Base-by-base conservation (phyloP, 169 alveolate genomes). In the Eimeria tenella region DNA sequence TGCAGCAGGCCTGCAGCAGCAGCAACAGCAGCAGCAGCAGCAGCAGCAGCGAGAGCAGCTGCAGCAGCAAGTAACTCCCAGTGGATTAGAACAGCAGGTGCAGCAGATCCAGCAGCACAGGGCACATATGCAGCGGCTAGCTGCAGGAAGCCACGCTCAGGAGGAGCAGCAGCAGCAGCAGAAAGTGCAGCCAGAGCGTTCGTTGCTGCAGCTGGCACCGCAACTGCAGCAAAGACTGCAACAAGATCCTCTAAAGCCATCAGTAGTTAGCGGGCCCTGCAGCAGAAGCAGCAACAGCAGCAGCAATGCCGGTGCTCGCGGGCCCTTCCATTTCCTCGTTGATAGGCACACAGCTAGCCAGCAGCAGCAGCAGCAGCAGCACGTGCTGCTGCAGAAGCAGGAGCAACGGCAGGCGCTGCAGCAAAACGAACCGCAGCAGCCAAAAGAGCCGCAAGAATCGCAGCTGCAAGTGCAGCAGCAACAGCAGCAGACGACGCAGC, bases 21-120 rank as follows among this genome's bases (percentile, higher is more conserved):
- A 74, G 25, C 84, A 49, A 60, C 84, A 74, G 84, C 84, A 74
- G 62, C 62, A 74, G 84, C 84, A 74, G 84, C 84, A 74, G 25
- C 84, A 42, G 25, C 62, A 74, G 62, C 84, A 74, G 62, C 84
- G 42, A 31, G 42, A 42, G 84, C 19, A 42, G 58, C 68, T 3
- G 11, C 68, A 58, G 17, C 17, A 15, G 68, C 84, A 74, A 17
- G 84, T n/a, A 5, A 15, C 58, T 25, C 84, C 62, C 1, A 10
- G 42, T 42, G 84, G 84, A 6, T 5, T 74, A 0, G 84, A 74
- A 56, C 60, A 49, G 42, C 84, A 74, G 84, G 60, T 74, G 2
- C 63, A 74, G 60, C 84, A 74, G 25, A 74, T 74, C 15, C 62
- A 74, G 58, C 84, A 42, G 84, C 84, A 17, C 62, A 74, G 62